Evolutionary conservation across 2,329 filamentous ascomycete genomes (phyloP), one percentile per base, ranked within the genome.

Genomic region (Acrodontium crateriforme): DNA sequence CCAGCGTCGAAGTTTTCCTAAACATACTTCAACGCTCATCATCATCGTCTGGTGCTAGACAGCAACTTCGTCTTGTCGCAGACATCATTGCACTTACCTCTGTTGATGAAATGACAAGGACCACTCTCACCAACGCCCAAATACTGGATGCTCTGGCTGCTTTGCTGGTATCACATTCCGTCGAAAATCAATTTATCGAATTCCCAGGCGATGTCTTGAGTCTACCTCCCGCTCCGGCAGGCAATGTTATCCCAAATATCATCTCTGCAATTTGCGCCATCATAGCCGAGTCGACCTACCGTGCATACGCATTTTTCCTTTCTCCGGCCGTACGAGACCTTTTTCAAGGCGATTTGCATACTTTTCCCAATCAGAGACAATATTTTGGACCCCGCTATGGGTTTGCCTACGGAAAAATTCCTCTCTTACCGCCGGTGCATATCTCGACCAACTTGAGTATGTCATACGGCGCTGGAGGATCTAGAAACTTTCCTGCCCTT

Each of bases 121-220:
- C 71, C 35, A 59, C 68, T n/a, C 58, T 95, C 30, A 70, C 80
- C 8, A 74, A 75, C 19, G 65, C 64, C 8, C 80, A 81, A 5
- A 65, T 92, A 15, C 60, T 95, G 18, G 82, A 93, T 54, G 70
- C 77, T 9, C 64, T 95, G 16, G 78, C 82, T 15, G 67, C 72
- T 4, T 75, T 75, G 40, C 57, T 95, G 32, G 81, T 53, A 71
- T 28, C 74, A 67, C 31, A 78, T 80, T 53, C 35, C 20, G 44
- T 36, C 31, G 32, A 30, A 16, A 36, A 33, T 28, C 37, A 37
- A 22, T 38, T 47, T 24, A 37, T 47, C 4, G 40, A 42, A 18
- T 44, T 41, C 16, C 39, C 35, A 6, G 39, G 40, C n/a, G 32
- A 42, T 20, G 34, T 33, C 12, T 36, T 47, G 15, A 10, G n/a